Base-by-base conservation (phyloP, 768 basidiomycete species). In the Tricholoma terreum region DNA sequence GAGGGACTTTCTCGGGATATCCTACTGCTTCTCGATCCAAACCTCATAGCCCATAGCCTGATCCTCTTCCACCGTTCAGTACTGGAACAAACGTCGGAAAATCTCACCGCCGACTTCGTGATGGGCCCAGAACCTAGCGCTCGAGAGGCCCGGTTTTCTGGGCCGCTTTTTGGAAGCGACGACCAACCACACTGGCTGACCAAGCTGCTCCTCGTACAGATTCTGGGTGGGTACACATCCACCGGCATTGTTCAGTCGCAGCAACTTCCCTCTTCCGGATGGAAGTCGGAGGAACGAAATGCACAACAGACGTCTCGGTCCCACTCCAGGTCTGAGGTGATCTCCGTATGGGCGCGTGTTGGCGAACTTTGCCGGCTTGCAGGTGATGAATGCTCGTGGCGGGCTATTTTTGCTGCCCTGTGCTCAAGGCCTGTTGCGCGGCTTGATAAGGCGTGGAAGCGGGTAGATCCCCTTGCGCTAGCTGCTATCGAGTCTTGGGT, bases 131-230 rank as follows among this genome's bases (percentile, higher is more conserved):
- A 75, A 21, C 52, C 52, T 1, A 40, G 57, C n/a, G 52, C 58
- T 9, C 66, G 54, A 27, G 60, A 61, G 36, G 35, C 51, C 1
- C 54, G 58, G 45, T 67, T 65, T 15, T 62, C 65, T 19, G 55
- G 67, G 14, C 73, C 74, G 21, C 77, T 92, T 15, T 84, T 89
- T 60, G 90, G 90, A 6, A 86, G 73, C 56, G 86, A 89, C 27
- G 84, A 84, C 5, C 77, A 76, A 42, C 89, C 90, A 1, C 88
- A 94, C 67, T 94, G 91, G 90, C 73, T 93, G 40, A 93, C 92
- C 12, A 86, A 82, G 63, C 69, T 89, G 4, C 71, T 93, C 6
- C 69, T 94, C 1, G 68, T 86, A 43, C 90, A 91, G 66, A 80
- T 92, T 11, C 77, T 92, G 11, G 84, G 82, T 22, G 77, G 80